Percentiles rank a stretch among this genome's conserved stretches.
These are phyloP conservation scores for Ustilago hordei DNA, from an alignment of 1,284 basidiomycete genomes.

Conservation along the genomic window DNA sequence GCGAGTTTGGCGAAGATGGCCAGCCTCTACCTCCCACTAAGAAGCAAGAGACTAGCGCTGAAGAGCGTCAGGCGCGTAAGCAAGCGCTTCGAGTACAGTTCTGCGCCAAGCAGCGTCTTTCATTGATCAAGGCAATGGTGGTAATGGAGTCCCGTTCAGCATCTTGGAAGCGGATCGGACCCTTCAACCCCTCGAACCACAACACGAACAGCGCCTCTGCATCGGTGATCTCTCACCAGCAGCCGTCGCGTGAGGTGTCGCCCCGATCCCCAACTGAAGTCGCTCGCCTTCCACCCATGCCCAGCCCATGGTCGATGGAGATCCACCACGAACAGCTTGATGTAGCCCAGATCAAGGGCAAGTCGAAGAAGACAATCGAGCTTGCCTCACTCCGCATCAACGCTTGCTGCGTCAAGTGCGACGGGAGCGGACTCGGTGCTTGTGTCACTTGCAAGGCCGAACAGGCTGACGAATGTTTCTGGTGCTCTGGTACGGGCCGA, in stretches of 20 bases:
- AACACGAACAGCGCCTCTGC: background rate
- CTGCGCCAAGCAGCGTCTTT: constrained; percentile 46
- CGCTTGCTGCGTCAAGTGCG: constrained; percentile 46
- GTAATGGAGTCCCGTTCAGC: constrained; percentile 55
- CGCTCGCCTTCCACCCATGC: constrained; percentile 40
- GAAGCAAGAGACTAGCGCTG: constrained; percentile 53
- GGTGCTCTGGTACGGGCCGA: constrained; percentile 57
- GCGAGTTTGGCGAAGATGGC: constrained; percentile 52
- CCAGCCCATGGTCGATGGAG: constrained; percentile 56
- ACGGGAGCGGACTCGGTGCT: constrained; percentile 30
- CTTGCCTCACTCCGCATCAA: constrained; percentile 48
- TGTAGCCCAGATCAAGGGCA: constrained; percentile 46
- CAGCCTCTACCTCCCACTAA: constrained; percentile 55
- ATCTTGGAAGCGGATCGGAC: constrained; percentile 44
- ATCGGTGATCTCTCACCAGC: constrained; percentile 1
- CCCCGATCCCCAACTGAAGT: constrained; percentile 11
- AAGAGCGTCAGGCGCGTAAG: constrained; percentile 50
- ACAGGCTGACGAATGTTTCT: constrained; percentile 60
- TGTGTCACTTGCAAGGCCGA: constrained; percentile 53
- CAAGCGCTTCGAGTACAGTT: constrained; percentile 40
- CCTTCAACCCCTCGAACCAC: constrained; percentile 18
- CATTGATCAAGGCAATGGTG: constrained; percentile 60
- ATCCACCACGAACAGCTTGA: constrained; percentile 53
- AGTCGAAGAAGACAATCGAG: constrained; percentile 55
- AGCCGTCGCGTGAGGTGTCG: background rate